Evolutionary conservation across 169 alveolate species (phyloP), one percentile per base, ranked within the genome.

Genomic region (Cryptosporidium andersoni): DNA sequence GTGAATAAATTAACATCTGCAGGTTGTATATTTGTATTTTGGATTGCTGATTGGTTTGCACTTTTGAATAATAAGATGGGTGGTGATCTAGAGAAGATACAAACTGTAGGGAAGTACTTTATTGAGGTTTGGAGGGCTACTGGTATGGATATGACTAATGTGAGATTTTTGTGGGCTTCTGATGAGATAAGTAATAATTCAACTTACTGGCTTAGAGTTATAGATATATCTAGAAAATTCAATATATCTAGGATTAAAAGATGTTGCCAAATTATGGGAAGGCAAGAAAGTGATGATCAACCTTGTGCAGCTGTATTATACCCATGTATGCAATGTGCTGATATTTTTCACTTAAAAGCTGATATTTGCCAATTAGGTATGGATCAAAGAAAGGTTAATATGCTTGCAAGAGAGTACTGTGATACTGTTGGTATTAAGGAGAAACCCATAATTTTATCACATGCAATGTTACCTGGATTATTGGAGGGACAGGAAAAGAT

Each of bases 1-100:
- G 99, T 97, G 14, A 98, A 98, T 92, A 95, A 94, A 65, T 91
- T 97, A 65, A 96, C 99, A 1, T 93, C 91, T 65, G 96, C 98
- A 9, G 99, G 99, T 5, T 97, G 99, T 37, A 92, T 95, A 16
- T 98, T 98, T 89, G 96, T 95, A 40, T 97, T 98, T 89, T 98
- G 99, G 98, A 98, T 98, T n/a, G 99, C 99, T 2, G 99, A 98
- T 85, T 98, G 99, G 99, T 98, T 97, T 89, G 99, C 99, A 6
- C 93, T 97, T 88, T 95, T 98, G 64, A 98, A 98, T 89, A 97
- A 97, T 88, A 98, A 98, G 90, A 94, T 98, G 98, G 99, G 98
- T 1, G 99, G 99, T 0, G 99, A 98, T 80, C 68, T 97, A 52
- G 93, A 94, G 53, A 98, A 98, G 92, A 95, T 96, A 55, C 91